Percentiles rank a stretch among this genome's conserved stretches.
phyloP scores from a whole-genome alignment of 78 protist species.

The Andalucia godoyi region DNA sequence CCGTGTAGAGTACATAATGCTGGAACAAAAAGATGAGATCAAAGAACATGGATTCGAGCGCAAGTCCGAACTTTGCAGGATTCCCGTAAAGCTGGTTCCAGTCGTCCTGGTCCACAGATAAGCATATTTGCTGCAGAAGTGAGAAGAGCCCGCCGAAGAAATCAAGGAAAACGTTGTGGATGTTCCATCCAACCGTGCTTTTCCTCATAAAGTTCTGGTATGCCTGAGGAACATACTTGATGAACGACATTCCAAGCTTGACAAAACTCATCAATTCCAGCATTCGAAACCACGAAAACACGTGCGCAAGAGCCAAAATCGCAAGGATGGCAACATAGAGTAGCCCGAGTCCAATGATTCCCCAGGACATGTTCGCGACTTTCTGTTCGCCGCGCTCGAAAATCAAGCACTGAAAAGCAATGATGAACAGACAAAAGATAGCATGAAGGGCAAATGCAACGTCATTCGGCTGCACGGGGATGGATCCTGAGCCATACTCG shows the following conservation, averaged over 20 bases:
- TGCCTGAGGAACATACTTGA: constrained; percentile 75
- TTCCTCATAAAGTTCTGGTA: constrained; percentile 48
- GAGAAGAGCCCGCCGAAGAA: constrained; percentile 72
- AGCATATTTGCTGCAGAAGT: constrained; percentile 58
- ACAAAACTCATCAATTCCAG: constrained; percentile 29
- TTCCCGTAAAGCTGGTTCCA: constrained; percentile 55
- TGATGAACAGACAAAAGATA: constrained; percentile 30
- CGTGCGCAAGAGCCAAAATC: background rate
- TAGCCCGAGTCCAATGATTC: background rate
- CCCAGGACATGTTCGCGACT: background rate
- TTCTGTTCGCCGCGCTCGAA: constrained; percentile 47
- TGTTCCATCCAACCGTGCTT: constrained; percentile 77
- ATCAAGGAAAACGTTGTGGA: constrained; percentile 70
- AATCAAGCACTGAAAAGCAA: constrained; percentile 45
- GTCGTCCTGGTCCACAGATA: constrained; percentile 9
- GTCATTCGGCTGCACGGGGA: constrained; percentile 66
- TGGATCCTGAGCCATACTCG: background rate
- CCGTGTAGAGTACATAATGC: constrained; percentile 58
- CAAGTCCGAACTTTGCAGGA: constrained; percentile 71
- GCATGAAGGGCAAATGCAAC: constrained; percentile 77
- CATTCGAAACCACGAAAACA: constrained; percentile 26
- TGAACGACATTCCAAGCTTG: constrained; percentile 53
- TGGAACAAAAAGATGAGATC: constrained; percentile 75
- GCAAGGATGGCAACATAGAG: background rate
- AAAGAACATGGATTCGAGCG: constrained; percentile 53